These are phyloP conservation scores for Umbellularia californica DNA, from an alignment of 164 flowering plant species.

Conservation along the genomic window DNA sequence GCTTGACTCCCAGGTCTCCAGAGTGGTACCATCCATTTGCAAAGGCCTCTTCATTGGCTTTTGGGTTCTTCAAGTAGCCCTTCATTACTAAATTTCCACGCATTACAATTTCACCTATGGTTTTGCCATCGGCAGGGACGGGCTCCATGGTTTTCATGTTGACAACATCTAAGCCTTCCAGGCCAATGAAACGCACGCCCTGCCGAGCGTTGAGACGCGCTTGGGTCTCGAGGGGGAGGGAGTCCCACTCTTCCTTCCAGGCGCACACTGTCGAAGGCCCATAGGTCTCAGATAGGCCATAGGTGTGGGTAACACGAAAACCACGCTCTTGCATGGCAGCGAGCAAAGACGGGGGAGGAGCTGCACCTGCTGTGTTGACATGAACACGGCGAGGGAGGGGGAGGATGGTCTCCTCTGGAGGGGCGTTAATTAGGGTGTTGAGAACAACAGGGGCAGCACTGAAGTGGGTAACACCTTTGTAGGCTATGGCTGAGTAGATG, in stretches of 20 bases:
- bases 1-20: slow-evolving; percentile 28
- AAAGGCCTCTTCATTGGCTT: slow-evolving; percentile 76
- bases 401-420: slow-evolving; percentile 52
- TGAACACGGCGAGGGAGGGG: slow-evolving; percentile 78
- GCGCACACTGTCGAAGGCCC: slow-evolving; percentile 89
- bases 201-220: slow-evolving; percentile 80
- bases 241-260: slow-evolving; percentile 97
- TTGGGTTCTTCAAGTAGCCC: slow-evolving; percentile 90
- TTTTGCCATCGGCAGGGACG: slow-evolving; percentile 80
- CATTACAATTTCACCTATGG: slow-evolving; percentile 84
- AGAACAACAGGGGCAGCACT: slow-evolving; percentile 99
- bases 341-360: slow-evolving; percentile 84
- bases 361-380: slow-evolving; percentile 96
- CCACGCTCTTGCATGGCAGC: slow-evolving; percentile 62
- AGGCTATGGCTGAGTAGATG: slow-evolving; percentile 73
- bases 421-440: slow-evolving; percentile 70
- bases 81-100: slow-evolving; percentile 89
- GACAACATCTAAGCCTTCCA: slow-evolving; percentile 71
- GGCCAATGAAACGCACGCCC: slow-evolving; percentile 68
- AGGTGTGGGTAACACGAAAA: slow-evolving; percentile 82
- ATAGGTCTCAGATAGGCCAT: slow-evolving; percentile 93
- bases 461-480: slow-evolving; percentile 77
- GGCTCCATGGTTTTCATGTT: slow-evolving; percentile 48
- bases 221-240: slow-evolving; percentile 53
- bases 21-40: slow-evolving; percentile 19